Base-by-base conservation (phyloP, 352 stramenopile species). In the Globisporangium apiculatum region DNA sequence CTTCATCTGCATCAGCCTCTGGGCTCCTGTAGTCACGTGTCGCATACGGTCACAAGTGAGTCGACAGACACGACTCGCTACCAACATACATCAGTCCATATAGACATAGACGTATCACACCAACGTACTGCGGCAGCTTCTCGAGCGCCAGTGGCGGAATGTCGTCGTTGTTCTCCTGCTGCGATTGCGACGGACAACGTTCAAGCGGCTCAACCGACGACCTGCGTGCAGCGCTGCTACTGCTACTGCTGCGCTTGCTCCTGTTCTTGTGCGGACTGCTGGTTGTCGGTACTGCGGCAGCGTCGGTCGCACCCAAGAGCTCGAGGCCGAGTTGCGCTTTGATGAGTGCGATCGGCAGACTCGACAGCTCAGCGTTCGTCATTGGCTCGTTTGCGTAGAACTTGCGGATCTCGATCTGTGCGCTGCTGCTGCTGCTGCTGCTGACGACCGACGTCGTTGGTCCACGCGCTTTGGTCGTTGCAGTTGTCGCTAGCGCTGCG, bases 281-380 rank as follows among this genome's bases (percentile, higher is more conserved):
- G 14, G 5, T 48, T 4, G 43, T 40, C 12, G 55, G 54, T 18
- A 15, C 8, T 7, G 18, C n/a, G 40, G 40, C 35, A 17, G n/a
- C 7, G 1, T 46, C 48, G 14, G 18, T 42, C 1, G 64, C 54
- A 9, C 31, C 47, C 1, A 65, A 57, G 40, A 88, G 68, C 24
- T 91, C 78, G 17, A 89, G 70, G 14, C 76, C 81, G 12, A 91
- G 77, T 41, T 91, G 81, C 11, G 81, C 81, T 31, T 86, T 86
- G 62, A 91, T 87, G 10, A 87, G 57, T 6, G 78, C 76, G 61
- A 91, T 82, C 7, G 81, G 77, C 7, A 91, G 66, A 55, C 67
- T 88, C 7, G 81, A 79, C 11, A 91, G 65, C 55, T 88, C 78
- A 0, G 73, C 65, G n/a, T 80, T 84, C 3, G 72, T 80, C 43